phyloP scores from a whole-genome alignment of 2,329 filamentous ascomycete genomes.

The Colletotrichum tropicale region DNA sequence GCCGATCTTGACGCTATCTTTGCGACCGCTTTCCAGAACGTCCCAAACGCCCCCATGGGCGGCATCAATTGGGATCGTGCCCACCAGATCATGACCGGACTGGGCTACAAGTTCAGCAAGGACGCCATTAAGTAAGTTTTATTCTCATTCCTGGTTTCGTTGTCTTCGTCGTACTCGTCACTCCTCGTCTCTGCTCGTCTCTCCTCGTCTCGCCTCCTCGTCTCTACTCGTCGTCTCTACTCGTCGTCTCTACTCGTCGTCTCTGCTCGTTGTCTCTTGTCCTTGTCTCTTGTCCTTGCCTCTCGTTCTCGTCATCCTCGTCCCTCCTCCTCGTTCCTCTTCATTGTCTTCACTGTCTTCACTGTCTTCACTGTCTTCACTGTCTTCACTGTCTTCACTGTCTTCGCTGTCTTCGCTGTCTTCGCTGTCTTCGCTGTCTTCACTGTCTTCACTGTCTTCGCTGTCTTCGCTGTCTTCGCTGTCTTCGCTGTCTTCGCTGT shows the following conservation, averaged over 20 bases:
- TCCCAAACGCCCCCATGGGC: constrained; percentile 24
- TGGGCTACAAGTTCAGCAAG: constrained; percentile 40
- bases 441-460: too few relatives aligned
- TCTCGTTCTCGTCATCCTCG: too few relatives aligned
- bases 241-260: background rate
- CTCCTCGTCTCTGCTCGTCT: too few relatives aligned
- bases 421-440: too few relatives aligned
- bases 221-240: background rate
- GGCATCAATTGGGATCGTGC: constrained; percentile 37
- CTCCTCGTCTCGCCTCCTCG: background rate
- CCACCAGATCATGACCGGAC: constrained; percentile 31
- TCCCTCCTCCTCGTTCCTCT: background rate
- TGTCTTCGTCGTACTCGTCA: background rate
- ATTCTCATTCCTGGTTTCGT: background rate
- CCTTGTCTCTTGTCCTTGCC: too few relatives aligned
- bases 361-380: too few relatives aligned
- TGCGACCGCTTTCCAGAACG: constrained; percentile 29
- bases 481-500: background rate
- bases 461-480: too few relatives aligned
- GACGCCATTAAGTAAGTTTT: constrained; percentile 41
- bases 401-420: too few relatives aligned
- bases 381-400: too few relatives aligned
- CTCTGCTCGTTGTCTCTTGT: background rate
- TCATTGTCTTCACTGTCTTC: background rate
- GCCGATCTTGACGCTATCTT: constrained; percentile 44